Conservation (phyloP, 306 rosid genomes). For the Arachis hypogaea region DNA sequence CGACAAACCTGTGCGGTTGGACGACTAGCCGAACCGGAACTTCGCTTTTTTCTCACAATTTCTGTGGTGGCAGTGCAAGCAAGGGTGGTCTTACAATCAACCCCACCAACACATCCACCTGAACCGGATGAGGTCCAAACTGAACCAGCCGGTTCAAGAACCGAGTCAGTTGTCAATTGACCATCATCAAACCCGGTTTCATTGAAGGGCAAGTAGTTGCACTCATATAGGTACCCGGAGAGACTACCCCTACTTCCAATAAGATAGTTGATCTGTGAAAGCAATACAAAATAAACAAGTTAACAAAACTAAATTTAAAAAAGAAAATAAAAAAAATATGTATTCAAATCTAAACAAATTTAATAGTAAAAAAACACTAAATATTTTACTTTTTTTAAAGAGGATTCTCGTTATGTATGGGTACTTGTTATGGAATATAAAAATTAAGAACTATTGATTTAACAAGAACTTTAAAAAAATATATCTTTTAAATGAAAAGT, state of each 20-base stretch:
- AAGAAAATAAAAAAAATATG: neutral
- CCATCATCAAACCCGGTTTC: conserved; percentile 67
- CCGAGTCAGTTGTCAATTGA: conserved; percentile 71
- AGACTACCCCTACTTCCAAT: conserved; percentile 53
- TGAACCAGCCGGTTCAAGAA: conserved; percentile 76
- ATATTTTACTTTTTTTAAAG: too few species aligned
- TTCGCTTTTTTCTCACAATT: conserved; percentile 59
- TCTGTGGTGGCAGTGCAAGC: conserved; percentile 76
- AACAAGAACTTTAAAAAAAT: too few species aligned
- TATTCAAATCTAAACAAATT: neutral
- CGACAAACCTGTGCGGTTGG: conserved; percentile 50
- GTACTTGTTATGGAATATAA: too few species aligned
- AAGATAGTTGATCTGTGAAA: conserved; percentile 60
- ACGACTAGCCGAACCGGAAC: conserved; percentile 46
- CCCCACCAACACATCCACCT: conserved; percentile 49
- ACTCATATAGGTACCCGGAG: conserved; percentile 60
- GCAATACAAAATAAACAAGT: neutral
- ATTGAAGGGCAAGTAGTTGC: conserved; percentile 67
- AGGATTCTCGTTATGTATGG: too few species aligned
- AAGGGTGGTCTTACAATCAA: conserved; percentile 51
- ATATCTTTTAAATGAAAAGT: too few species aligned
- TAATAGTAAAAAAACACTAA: too few species aligned
- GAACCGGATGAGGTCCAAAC: conserved; percentile 69
- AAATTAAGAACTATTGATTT: too few species aligned
- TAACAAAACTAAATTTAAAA: neutral